A percentile compares a stretch with the other conserved stretches of the same genome.
Evolutionary conservation across 441 rosid genomes (phyloP).

Genomic region (Populus hybrid): DNA sequence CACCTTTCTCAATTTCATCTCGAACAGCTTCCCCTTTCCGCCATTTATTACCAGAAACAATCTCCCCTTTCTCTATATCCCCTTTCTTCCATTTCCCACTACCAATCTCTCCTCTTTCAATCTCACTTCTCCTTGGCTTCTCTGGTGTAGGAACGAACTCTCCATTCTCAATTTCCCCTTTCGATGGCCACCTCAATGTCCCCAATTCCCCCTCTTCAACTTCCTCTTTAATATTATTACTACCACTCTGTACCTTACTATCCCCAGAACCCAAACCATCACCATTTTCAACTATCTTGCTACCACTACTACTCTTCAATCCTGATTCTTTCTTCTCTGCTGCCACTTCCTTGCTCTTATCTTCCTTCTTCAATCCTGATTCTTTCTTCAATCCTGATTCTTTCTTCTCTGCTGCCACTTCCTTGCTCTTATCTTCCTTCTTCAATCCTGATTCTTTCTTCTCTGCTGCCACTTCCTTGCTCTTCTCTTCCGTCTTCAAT

Average conservation of each 20-base stretch:
- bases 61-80: conserved; percentile 48
- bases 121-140: conserved; percentile 38
- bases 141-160: conserved; percentile 42
- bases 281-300: no score
- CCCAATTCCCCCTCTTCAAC: conserved; percentile 98
- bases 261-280: no score
- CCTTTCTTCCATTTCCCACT: conserved; percentile 53
- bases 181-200: conserved; percentile 62
- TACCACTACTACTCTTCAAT: no score
- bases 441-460: no score
- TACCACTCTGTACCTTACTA: conserved; percentile 30
- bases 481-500: conserved; percentile 10
- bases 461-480: conserved; percentile 20
- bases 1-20: conserved; percentile 87
- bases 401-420: no score
- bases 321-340: no score
- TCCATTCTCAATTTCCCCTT: conserved; percentile 65
- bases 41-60: conserved; percentile 31
- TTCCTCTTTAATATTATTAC: conserved; percentile 50
- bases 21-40: conserved; percentile 41
- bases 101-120: conserved; percentile 51
- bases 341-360: no score
- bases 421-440: no score
- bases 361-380: no score
- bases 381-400: no score